These are phyloP conservation scores for Grifola frondosa DNA, from an alignment of 1,284 basidiomycete genomes.

Conservation along the genomic window DNA sequence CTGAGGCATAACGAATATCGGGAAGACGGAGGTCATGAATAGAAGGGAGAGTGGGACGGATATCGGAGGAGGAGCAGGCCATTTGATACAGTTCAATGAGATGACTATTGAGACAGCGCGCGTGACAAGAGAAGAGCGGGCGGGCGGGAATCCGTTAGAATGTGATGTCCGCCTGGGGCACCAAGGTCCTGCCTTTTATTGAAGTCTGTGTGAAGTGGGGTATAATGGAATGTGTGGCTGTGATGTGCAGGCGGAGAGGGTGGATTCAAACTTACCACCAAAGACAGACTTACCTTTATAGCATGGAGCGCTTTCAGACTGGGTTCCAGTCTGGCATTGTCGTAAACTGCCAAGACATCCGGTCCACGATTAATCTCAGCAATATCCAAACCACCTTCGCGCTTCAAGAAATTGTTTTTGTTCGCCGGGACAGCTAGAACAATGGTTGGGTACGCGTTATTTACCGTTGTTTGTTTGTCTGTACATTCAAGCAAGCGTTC, in stretches of 20 bases:
- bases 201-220: conserved; percentile 25
- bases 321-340: conserved; percentile 21
- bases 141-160: conserved; percentile 11
- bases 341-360: conserved; percentile 13
- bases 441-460: conserved; percentile 20
- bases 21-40: conserved; percentile 52
- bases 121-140: conserved; percentile 16
- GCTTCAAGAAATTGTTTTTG: conserved; percentile 20
- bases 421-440: conserved; percentile 14
- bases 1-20: conserved; percentile 28
- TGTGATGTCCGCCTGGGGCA: conserved; percentile 26
- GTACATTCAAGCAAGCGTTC: conserved; percentile 6
- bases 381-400: conserved; percentile 9
- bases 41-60: conserved; percentile 57
- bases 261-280: conserved; percentile 17
- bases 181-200: conserved; percentile 37
- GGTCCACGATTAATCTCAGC: conserved; percentile 8
- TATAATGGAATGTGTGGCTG: conserved; percentile 26
- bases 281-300: conserved; percentile 31
- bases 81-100: conserved; percentile 17
- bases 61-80: conserved; percentile 30
- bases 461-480: conserved; percentile 17
- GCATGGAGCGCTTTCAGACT: conserved; percentile 5
- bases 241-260: conserved; percentile 22
- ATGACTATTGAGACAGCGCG: conserved; percentile 27